Evolutionary conservation across 2,329 filamentous ascomycete species (phyloP), one percentile per base, ranked within the genome.

Genomic region (Claviceps africana): DNA sequence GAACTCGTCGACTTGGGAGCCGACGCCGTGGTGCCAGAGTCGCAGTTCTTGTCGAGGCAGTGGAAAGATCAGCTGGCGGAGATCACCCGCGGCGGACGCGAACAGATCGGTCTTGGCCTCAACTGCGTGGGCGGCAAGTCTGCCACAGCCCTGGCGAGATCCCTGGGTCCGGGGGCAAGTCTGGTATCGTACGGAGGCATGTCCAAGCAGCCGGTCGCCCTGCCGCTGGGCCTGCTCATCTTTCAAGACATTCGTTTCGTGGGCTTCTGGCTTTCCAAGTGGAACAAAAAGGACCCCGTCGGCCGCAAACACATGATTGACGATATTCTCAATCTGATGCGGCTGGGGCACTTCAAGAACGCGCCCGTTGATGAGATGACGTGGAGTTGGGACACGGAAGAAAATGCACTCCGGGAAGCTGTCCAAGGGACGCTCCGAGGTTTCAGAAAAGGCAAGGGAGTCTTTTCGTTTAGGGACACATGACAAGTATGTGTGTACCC

Each of bases 141-240:
- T 11, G 88, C 89, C 4, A 84, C 85, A 30, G 78, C 83, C 1
- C 73, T 98, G 62, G 85, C 90, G 6, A 87, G 89, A 61, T 77
- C 79, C 7, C 75, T 98, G 3, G 75, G 77, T 5, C 71, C 80
- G 0, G 78, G 80, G 22, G 86, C 79, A 1, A 83, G 85, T 53
- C 74, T 97, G 67, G 88, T 98, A 25, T 95, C 91, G 4, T 98
- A 98, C 64, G 93, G 93, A 28, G 91, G 87, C 49, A 98, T 98
- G 93, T 82, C 86, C 35, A 86, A 86, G 65, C 84, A 95, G 71
- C 90, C 91, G 0, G 77, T 96, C 28, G 75, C 78, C 7, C 70
- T 97, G 55, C 88, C 91, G 0, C 86, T 90, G 0, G 86, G 86
- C 0, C 73, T 94, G 59, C 73, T 97, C 54, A 98, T 98, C 60